Conservation (phyloP, 2,329 filamentous ascomycete genomes). For the Aspergillus ustus region DNA sequence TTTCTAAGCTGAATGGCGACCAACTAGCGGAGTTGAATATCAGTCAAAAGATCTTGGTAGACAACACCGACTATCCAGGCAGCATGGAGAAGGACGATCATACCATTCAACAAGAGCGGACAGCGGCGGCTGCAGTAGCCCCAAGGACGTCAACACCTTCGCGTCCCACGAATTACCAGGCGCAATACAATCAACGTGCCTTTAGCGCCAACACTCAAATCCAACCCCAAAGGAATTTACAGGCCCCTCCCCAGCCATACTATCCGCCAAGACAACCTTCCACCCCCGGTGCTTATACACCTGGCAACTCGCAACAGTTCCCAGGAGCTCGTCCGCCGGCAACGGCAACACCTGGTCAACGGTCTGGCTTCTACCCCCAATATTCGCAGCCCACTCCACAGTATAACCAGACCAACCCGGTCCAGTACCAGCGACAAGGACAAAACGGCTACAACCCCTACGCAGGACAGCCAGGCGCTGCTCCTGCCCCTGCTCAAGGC, state of each 20-base stretch:
- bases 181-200: conserved; percentile 41
- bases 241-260: conserved; percentile 34
- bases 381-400: conserved; percentile 40
- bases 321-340: conserved; percentile 37
- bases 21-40: conserved; percentile 82
- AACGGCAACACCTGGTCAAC: conserved; percentile 42
- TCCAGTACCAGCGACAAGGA: conserved; percentile 45
- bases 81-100: conserved; percentile 83
- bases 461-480: conserved; percentile 31
- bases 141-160: conserved; percentile 43
- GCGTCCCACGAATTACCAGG: conserved; percentile 37
- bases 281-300: conserved; percentile 37
- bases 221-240: conserved; percentile 34
- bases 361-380: conserved; percentile 41
- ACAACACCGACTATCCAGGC: conserved; percentile 74
- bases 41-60: conserved; percentile 75
- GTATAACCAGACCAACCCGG: conserved; percentile 40
- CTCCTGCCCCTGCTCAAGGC: conserved; percentile 33
- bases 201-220: conserved; percentile 36
- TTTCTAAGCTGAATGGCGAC: conserved; percentile 84
- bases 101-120: conserved; percentile 55
- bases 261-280: conserved; percentile 38
- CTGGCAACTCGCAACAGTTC: conserved; percentile 35
- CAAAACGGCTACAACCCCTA: conserved; percentile 44
- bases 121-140: conserved; percentile 32